Base-by-base conservation (phyloP, 2,329 filamentous ascomycete species). In the Diaporthe citriasiana region DNA sequence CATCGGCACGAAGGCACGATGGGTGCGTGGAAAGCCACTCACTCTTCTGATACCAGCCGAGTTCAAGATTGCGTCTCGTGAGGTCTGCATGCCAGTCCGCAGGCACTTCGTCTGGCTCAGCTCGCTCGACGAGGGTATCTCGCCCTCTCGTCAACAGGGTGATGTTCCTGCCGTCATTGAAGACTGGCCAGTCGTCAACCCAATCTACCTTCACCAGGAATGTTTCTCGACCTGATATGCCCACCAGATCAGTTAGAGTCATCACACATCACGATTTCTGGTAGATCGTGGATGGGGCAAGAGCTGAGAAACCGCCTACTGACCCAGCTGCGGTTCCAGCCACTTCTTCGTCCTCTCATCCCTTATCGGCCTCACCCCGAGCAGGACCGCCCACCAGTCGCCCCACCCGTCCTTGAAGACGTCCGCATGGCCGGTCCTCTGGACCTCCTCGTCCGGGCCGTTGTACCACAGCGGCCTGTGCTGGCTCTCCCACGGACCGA, bases 171-270 rank as follows among this genome's bases (percentile, higher is more conserved):
- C 86, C 85, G 0, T 81, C 79, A 70, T 89, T 89, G 73, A 89
- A 84, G 0, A 89, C 78, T 0, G 87, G 88, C 87, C 87, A 89
- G 74, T 86, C 85, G 55, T 89, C 80, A 12, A 83, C 78, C 88
- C 87, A 90, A 8, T 85, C 81, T 0, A 89, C 82, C 0, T 84
- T 83, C 17, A 87, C 84, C 0, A 90, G 77, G 71, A 89, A 88
- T 0, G 87, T 86, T 76, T 89, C 88, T 0, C 87, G 81, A 0
- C 86, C 86, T 84, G 25, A 10, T 22, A 12, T 1, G 5, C 2
- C 10, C 55, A 51, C 5, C 30, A 19, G 1, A 30, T 75, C 12
- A 17, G 47, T 65, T n/a, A 75, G 55, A 35, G 45, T 13, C 15
- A 3, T 35, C 13, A 12, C 17, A 45, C 22, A 22, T 68, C 65